Base-by-base conservation (phyloP, 495 filamentous ascomycete species). In the Astrocystis sublimbata region DNA sequence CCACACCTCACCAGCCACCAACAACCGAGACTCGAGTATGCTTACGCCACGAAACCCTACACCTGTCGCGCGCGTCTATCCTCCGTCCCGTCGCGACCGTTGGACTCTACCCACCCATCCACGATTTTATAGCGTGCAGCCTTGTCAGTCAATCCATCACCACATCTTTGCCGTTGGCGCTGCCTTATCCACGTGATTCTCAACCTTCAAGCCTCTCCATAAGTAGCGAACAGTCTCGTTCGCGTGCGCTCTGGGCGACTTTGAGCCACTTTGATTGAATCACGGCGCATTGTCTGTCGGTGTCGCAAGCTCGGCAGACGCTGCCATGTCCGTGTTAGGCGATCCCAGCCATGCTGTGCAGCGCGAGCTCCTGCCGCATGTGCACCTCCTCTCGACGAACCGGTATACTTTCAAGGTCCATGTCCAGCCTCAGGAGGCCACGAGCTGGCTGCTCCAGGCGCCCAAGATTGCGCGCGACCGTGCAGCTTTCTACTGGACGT, bases 401-500 rank as follows among this genome's bases (percentile, higher is more conserved):
- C 81, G 85, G 68, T 96, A 89, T 71, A 87, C 92, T 1, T 70
- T 81, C 43, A 83, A 88, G 72, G 83, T 85, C 30, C 77, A 81
- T 62, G 77, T 93, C 60, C 84, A 86, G 56, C 80, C 88, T 12
- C 80, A 86, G 24, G 87, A 91, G 57, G 87, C 91, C 7, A 85
- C 90, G 41, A 86, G 88, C 65, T 92, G 88, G 81, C 82, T 97
- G 58, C 75, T 89, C 60, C 79, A 85, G 69, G 92, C 92, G n/a
- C 89, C 90, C 3, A 88, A 86, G 65, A 88, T 96, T 46, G 85
- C 90, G 38, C 88, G 87, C 62, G 86, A 91, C 64, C 75, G 80
- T 50, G 85, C 90, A 36, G 83, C 92, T 6, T 92, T 97, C 83
- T 88, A 85, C 70, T 98, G 93, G 93, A 92, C 88, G 17, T 97